phyloP scores from a whole-genome alignment of 768 basidiomycete species.

The Tylopilus felleus region DNA sequence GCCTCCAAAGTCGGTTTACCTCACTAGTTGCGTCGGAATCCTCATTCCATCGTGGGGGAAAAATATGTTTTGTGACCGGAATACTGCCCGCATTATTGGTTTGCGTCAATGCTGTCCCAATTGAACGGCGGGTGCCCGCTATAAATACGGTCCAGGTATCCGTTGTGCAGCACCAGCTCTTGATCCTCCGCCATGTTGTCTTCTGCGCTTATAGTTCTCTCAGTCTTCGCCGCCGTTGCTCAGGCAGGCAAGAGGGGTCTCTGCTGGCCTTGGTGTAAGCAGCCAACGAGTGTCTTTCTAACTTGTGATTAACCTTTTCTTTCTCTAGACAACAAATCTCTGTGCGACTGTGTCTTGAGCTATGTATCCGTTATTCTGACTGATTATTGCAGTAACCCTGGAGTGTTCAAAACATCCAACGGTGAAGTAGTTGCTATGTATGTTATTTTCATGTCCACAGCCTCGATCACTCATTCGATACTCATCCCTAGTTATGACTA shows the following conservation, averaged over 20 bases:
- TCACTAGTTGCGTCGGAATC: too few relatives aligned
- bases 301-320: not conserved
- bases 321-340: slow-evolving; percentile 25
- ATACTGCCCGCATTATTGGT: not conserved
- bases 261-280: slow-evolving; percentile 36
- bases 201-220: slow-evolving; percentile 16
- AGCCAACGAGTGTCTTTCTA: not conserved
- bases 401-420: slow-evolving; percentile 26
- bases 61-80: not conserved
- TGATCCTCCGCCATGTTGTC: slow-evolving; percentile 16
- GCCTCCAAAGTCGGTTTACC: too few relatives aligned
- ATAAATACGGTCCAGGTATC: slow-evolving; percentile 12
- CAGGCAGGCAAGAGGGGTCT: slow-evolving; percentile 39
- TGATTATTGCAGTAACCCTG: slow-evolving; percentile 22
- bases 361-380: not conserved
- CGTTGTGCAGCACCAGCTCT: not conserved
- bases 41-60: not conserved
- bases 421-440: slow-evolving; percentile 37
- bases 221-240: slow-evolving; percentile 17
- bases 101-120: not conserved
- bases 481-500: slow-evolving; percentile 34
- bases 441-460: not conserved
- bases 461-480: not conserved
- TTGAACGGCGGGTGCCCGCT: not conserved
- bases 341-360: slow-evolving; percentile 21